Base-by-base conservation (phyloP, 2,329 filamentous ascomycete species). In the Phyllosticta citribraziliensis region DNA sequence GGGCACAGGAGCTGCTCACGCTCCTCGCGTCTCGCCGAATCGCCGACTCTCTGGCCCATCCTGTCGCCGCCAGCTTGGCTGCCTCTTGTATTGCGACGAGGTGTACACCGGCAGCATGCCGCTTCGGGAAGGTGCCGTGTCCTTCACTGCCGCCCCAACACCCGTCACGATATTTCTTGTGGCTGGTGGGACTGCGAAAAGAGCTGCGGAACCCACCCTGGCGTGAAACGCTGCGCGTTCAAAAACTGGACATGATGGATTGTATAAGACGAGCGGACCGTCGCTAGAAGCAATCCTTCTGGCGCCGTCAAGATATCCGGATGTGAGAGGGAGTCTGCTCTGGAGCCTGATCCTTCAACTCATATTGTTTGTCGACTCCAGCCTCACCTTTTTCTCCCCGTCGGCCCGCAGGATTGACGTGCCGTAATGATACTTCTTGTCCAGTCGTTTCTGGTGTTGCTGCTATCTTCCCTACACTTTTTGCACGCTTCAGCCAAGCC, bases 401-500 rank as follows among this genome's bases (percentile, higher is more conserved):
- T 17, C 11, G 33, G 33, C 33, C 22, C 14, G 33, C 33, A 40
- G 11, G 33, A 5, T 40, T 14, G 10, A 40, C 33, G 33, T 17
- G 33, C 14, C 33, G 33, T 40, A 12, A 40, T 40, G 33, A 40
- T 40, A 40, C 14, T 40, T 14, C 10, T 17, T 11, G 5, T 17
- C 33, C 10, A 40, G 33, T 5, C 33, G 11, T 40, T 40, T 6
- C 3, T 40, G 33, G 33, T 19, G 33, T 60, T 55, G n/a, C 52
- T 60, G n/a, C 24, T 40, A 10, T 55, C 35, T 9, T 51, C 20
- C 1, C 2, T 60, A 55, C 30, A 40, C 17, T 12, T 58, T 19
- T 53, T 51, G 3, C 52, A 30, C n/a, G 58, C 5, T 22, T 30
- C 58, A 30, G 52, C 58, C 35, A 60, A 60, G n/a, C 58, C 58